Conservation (phyloP, 139 green algal species). For the Chlamydomonas asymmetrica region DNA sequence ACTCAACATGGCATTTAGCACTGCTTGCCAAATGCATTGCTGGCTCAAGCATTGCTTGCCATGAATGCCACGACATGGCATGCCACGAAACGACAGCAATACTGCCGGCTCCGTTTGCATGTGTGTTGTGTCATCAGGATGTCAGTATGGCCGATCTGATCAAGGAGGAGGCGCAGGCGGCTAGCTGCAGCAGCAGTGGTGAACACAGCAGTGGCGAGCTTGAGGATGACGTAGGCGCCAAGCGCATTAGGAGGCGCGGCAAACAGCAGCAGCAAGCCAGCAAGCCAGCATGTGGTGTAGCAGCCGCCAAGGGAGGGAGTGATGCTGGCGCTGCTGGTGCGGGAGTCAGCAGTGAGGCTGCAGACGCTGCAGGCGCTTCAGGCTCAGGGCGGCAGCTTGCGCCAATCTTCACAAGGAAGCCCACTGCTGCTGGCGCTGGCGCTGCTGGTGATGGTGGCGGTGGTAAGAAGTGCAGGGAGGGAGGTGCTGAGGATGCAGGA, state of each 20-base stretch:
- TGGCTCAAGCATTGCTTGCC: too few relatives aligned
- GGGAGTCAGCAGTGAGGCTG: not conserved
- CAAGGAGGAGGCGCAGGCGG: too few relatives aligned
- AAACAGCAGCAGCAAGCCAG: not conserved
- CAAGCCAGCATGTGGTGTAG: constrained; percentile 1
- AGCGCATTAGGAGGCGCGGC: not conserved
- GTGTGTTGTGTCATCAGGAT: too few relatives aligned
- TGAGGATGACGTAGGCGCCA: constrained; percentile 4
- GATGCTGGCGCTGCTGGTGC: not conserved
- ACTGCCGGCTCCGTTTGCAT: too few relatives aligned
- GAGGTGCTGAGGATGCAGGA: not conserved
- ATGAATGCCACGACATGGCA: too few relatives aligned
- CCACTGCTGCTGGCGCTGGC: too few relatives aligned
- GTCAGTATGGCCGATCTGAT: too few relatives aligned
- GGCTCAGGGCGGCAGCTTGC: not conserved
- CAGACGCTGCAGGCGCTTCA: not conserved
- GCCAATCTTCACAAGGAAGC: not conserved
- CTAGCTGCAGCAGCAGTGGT: too few relatives aligned
- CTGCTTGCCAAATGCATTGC: too few relatives aligned
- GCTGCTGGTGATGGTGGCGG: not conserved
- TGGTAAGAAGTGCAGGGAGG: not conserved
- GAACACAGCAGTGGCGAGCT: too few relatives aligned
- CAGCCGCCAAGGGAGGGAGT: not conserved
- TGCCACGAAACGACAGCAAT: too few relatives aligned
- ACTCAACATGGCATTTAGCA: too few relatives aligned